Percentiles rank a stretch among this genome's conserved stretches.
Conservation (phyloP, 2,329 filamentous ascomycete species). For the Aspergillus sp. region DNA sequence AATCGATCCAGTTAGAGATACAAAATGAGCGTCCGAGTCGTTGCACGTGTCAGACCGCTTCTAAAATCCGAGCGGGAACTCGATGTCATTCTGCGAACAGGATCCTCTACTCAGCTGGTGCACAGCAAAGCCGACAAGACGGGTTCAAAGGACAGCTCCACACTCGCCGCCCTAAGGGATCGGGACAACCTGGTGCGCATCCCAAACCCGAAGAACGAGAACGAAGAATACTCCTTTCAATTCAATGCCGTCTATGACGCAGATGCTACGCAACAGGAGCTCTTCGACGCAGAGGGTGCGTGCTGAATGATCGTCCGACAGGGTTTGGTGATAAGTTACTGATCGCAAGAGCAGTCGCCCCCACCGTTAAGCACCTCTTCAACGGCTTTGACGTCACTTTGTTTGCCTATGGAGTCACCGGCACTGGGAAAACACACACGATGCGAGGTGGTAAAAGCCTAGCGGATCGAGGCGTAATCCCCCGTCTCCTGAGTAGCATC, state of each 20-base stretch:
- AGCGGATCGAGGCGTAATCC: conserved; percentile 83
- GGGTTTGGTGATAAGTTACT: conserved; percentile 14
- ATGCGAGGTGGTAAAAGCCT: conserved; percentile 90
- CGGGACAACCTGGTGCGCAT: conserved; percentile 74
- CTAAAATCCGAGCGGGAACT: conserved; percentile 81
- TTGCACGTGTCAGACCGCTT: conserved; percentile 85
- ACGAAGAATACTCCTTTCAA: conserved; percentile 87
- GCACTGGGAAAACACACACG: conserved; percentile 92
- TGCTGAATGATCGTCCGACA: conserved; percentile 10
- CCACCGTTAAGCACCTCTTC: conserved; percentile 89
- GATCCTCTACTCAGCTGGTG: conserved; percentile 35
- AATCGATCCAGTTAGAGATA: conserved; percentile 6
- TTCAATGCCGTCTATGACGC: conserved; percentile 93
- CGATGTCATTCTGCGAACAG: conserved; percentile 79
- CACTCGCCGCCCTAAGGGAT: conserved; percentile 43
- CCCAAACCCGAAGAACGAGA: conserved; percentile 88
- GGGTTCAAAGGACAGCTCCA: conserved; percentile 22
- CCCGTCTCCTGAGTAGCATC: conserved; percentile 77
- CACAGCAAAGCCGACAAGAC: conserved; percentile 25
- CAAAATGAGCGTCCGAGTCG: conserved; percentile 67
- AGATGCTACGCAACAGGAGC: conserved; percentile 73
- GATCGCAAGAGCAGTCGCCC: conserved; percentile 63
- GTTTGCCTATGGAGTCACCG: conserved; percentile 91
- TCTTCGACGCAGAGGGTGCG: conserved; percentile 87
- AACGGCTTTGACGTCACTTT: conserved; percentile 79